phyloP scores from a whole-genome alignment of 176 grass and related monocot genomes.

The Cenchrus americanus region DNA sequence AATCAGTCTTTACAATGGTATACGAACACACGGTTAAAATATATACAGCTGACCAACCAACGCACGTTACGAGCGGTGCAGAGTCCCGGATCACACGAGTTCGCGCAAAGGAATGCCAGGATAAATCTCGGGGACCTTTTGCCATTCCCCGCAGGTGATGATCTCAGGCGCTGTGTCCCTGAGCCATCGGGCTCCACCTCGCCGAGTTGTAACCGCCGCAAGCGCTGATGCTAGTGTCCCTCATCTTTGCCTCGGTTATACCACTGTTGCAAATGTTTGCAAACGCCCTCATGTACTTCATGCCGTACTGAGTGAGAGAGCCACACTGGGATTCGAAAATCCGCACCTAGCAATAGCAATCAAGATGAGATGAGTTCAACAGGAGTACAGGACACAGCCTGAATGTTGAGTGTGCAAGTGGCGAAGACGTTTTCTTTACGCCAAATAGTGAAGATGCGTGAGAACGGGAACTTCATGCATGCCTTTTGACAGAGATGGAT shows the following conservation, averaged over 20 bases:
- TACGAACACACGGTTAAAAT: background rate
- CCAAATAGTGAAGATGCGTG: no score
- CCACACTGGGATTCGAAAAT: constrained; percentile 78
- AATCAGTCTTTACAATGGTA: constrained; percentile 26
- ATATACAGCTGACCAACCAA: constrained; percentile 16
- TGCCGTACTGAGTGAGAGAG: constrained; percentile 87
- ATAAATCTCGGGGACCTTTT: background rate
- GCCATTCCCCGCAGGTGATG: constrained; percentile 8
- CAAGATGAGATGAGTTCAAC: constrained; percentile 1
- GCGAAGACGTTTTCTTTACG: background rate
- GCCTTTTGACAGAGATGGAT: background rate
- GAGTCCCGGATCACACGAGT: background rate
- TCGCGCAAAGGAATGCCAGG: background rate
- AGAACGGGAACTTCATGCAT: background rate
- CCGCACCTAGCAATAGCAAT: constrained; percentile 50
- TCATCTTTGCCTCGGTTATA: constrained; percentile 56
- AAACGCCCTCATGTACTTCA: constrained; percentile 84
- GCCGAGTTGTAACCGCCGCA: constrained; percentile 53
- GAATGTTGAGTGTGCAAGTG: background rate
- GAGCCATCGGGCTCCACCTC: constrained; percentile 61
- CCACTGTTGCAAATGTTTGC: constrained; percentile 86
- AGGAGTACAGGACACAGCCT: background rate
- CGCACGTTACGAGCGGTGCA: background rate
- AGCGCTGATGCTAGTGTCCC: constrained; percentile 48
- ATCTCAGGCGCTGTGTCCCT: constrained; percentile 67